Evolutionary conservation across 305 asterid species (phyloP), one percentile per base, ranked within the genome.

Genomic region (Fraxinus platypoda): DNA sequence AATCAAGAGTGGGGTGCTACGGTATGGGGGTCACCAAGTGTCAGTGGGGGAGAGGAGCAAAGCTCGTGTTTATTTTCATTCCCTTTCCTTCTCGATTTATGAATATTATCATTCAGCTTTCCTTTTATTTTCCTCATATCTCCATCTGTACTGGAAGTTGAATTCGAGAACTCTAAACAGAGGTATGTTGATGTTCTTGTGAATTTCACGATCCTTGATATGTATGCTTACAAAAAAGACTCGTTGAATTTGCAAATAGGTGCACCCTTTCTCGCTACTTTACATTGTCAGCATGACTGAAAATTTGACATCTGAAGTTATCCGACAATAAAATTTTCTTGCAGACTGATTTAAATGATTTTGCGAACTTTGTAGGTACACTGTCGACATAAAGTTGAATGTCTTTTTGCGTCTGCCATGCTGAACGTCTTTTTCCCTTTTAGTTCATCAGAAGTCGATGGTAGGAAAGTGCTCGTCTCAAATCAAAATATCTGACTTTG

Each of bases 401-500:
- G 31, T 38, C 17, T 82, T 77, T 52, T 80, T 84, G 75, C 74
- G 9, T 57, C 26, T 38, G 9, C 66, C 11, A 6, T 19, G 26
- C 81, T 26, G 64, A 5, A 17, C 21, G 23, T 76, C 64, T 3
- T 28, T 59, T 59, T 46, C 54, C 81, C 81, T 75, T 43, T 43
- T 52, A 52, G 84, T 8, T 84, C 21, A 71, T 49, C 64, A 52
- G 23, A 52, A 17, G 64, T 52, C 64, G 8, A 52, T 17, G 81
- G 82, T 33, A n/a, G 79, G 77, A 66, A 23, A 77, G 66, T 75
- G 76, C 31, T 80, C 37, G 21, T 43, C 80, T 52, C 76, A 35
- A 77, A 21, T 57, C n/a, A 73, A 81, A 81, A 84, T 43, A 49
- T 35, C 79, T 19, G 81, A 62, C 83, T 62, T 78, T 83, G 74